These are phyloP conservation scores for Globisporangium paddicum DNA, from an alignment of 352 stramenopile genomes.

Conservation along the genomic window DNA sequence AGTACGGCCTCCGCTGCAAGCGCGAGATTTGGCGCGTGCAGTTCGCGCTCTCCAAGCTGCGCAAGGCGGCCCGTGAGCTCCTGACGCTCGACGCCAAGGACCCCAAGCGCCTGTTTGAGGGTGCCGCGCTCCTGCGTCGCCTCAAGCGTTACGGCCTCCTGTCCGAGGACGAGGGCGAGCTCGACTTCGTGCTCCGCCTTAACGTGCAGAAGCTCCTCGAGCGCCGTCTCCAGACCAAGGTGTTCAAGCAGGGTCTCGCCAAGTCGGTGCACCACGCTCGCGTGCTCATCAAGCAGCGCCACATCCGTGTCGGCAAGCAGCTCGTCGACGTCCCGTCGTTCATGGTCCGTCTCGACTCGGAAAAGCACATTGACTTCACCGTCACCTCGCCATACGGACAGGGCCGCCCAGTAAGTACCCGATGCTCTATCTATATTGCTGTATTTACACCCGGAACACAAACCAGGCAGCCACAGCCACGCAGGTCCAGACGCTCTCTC, in stretches of 20 bases:
- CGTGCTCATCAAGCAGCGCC: slow-evolving; percentile 98
- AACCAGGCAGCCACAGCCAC: background rate
- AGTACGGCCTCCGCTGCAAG: slow-evolving; percentile 99
- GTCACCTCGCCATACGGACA: slow-evolving; percentile 98
- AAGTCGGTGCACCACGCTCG: slow-evolving; percentile 99
- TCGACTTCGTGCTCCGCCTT: slow-evolving; percentile 98
- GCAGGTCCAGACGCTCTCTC: background rate
- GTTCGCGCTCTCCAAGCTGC: slow-evolving; percentile 98
- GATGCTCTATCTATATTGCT: background rate
- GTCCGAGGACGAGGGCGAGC: slow-evolving; percentile 96
- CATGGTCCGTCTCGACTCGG: slow-evolving; percentile 97
- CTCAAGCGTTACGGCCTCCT: slow-evolving; percentile 97
- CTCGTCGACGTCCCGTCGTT: slow-evolving; percentile 99
- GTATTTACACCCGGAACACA: no score
- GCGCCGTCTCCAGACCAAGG: slow-evolving; percentile 98
- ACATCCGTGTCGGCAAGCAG: slow-evolving; percentile 99
- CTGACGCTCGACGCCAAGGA: slow-evolving; percentile 98
- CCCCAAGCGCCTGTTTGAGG: slow-evolving; percentile 98
- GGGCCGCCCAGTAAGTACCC: slow-evolving; percentile 77
- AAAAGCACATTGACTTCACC: slow-evolving; percentile 99
- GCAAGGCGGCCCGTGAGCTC: slow-evolving; percentile 97
- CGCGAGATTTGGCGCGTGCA: slow-evolving; percentile 99
- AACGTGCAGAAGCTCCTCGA: slow-evolving; percentile 99
- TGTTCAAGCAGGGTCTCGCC: slow-evolving; percentile 98
- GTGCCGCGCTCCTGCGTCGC: slow-evolving; percentile 95